phyloP scores from a whole-genome alignment of 208 protist genomes.

The Leishmania arabica region DNA sequence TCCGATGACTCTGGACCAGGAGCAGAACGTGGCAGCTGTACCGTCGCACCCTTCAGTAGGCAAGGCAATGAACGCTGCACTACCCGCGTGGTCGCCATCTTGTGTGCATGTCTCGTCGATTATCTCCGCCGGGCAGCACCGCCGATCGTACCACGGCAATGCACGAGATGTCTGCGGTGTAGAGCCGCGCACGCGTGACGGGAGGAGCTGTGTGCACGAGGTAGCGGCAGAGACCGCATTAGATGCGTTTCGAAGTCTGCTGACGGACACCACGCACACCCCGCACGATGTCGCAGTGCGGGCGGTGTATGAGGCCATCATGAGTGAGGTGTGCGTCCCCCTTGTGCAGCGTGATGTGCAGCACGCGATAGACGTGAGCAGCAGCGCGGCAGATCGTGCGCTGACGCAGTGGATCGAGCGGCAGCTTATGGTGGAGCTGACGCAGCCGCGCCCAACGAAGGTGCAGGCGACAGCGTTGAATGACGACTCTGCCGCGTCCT shows the following conservation, averaged over 20 bases:
- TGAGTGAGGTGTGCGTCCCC: constrained; percentile 26
- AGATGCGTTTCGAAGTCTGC: constrained; percentile 22
- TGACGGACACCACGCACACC: constrained; percentile 34
- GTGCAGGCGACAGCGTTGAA: background rate
- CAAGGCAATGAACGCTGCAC: background rate
- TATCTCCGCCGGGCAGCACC: constrained; percentile 1
- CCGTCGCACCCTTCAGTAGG: background rate
- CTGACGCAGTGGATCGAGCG: constrained; percentile 46
- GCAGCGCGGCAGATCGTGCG: constrained; percentile 36
- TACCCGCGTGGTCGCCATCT: background rate
- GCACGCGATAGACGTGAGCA: constrained; percentile 5
- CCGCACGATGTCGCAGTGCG: constrained; percentile 41
- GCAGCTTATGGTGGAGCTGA: constrained; percentile 21
- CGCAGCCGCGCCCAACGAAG: background rate
- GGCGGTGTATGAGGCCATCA: constrained; percentile 42
- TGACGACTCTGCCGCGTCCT: background rate
- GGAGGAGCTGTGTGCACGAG: background rate
- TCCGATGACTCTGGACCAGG: background rate
- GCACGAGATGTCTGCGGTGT: background rate
- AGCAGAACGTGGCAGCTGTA: background rate
- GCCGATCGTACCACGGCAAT: background rate
- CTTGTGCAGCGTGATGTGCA: constrained; percentile 28
- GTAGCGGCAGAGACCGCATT: background rate
- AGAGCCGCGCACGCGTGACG: background rate
- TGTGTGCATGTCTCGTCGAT: background rate